Conservation (phyloP, 1,284 basidiomycete species). For the Rhodotorula sp. region DNA sequence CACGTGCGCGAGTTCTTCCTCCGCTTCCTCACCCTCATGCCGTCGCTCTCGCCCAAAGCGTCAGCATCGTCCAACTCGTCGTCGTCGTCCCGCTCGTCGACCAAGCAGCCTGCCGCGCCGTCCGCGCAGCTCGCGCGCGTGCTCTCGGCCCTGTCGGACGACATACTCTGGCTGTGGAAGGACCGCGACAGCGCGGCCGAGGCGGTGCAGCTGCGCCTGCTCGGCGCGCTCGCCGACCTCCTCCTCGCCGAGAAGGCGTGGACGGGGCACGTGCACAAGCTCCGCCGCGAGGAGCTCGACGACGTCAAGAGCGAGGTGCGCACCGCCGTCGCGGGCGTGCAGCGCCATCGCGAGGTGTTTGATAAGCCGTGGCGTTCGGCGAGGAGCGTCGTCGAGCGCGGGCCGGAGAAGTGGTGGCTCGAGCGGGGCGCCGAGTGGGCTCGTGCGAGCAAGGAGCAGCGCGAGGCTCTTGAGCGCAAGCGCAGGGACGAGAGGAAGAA, state of each 20-base stretch:
- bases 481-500: background rate
- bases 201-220: conserved; percentile 12
- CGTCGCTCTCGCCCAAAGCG: conserved; percentile 1
- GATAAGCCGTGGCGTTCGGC: conserved; percentile 17
- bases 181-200: conserved; percentile 19
- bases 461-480: background rate
- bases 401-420: background rate
- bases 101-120: background rate
- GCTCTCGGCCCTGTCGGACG: conserved; percentile 12
- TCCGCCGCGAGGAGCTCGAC: conserved; percentile 5
- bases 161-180: conserved; percentile 24
- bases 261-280: background rate
- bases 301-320: conserved; percentile 5
- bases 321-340: conserved; percentile 8
- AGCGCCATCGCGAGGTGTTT: conserved; percentile 14
- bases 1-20: conserved; percentile 30
- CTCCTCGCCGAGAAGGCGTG: conserved; percentile 6
- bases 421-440: background rate
- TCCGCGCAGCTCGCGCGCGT: conserved; percentile 11
- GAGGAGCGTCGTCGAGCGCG: background rate
- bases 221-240: conserved; percentile 15
- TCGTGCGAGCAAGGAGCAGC: conserved; percentile 3
- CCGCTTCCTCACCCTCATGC: conserved; percentile 21
- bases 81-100: background rate
- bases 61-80: background rate